A percentile compares a stretch with the other conserved stretches of the same genome.
Conservation (phyloP, 805 yeast genomes). For the Candida palmyrensis region DNA sequence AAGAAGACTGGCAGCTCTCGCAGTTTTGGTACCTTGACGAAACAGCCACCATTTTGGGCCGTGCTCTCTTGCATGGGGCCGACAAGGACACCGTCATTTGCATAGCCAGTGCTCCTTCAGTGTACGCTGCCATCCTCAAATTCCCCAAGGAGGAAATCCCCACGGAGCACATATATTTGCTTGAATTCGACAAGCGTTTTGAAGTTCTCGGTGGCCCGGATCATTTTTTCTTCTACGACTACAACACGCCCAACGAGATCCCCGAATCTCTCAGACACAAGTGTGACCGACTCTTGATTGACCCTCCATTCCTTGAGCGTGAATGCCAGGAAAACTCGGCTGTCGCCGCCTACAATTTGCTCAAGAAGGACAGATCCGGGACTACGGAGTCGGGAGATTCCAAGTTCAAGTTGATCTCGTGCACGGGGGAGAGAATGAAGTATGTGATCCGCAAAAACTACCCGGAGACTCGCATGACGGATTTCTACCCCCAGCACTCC, state of each 20-base stretch:
- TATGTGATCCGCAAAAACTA: constrained; percentile 56
- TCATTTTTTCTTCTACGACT: constrained; percentile 72
- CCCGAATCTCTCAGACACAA: constrained; percentile 53
- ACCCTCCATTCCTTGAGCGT: constrained; percentile 82
- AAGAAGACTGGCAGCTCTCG: constrained; percentile 92
- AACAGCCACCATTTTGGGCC: constrained; percentile 66
- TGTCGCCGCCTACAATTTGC: constrained; percentile 50
- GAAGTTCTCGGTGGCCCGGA: constrained; percentile 62
- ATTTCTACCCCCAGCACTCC: constrained; percentile 69
- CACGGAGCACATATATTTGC: constrained; percentile 62
- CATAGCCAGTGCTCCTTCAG: constrained; percentile 87
- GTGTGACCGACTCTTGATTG: constrained; percentile 70
- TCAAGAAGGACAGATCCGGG: constrained; percentile 34
- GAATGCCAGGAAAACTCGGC: constrained; percentile 72
- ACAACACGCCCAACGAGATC: constrained; percentile 59
- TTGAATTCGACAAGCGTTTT: constrained; percentile 79
- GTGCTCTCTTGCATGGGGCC: constrained; percentile 73
- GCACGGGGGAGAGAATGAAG: constrained; percentile 88
- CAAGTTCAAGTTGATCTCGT: constrained; percentile 54
- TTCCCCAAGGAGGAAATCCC: constrained; percentile 50
- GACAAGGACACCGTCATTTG: constrained; percentile 66
- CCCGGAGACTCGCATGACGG: constrained; percentile 60
- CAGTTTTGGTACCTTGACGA: constrained; percentile 85
- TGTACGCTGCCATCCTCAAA: constrained; percentile 72
- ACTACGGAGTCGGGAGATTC: constrained; percentile 36